phyloP scores from a whole-genome alignment of 1,139 yeast species.

The Insectozyma bohioensis region DNA sequence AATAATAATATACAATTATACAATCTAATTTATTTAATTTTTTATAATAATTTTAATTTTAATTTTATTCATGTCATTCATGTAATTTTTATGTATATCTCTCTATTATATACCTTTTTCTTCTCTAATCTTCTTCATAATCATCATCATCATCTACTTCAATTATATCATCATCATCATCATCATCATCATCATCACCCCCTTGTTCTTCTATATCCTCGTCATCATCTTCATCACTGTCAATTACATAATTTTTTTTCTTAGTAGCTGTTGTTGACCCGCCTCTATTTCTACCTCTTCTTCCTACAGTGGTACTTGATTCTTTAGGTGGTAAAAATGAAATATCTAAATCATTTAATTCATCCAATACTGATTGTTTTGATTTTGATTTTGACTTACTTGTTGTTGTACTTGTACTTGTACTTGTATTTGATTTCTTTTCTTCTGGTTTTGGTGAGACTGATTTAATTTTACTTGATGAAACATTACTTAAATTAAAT shows the following conservation, averaged over 20 bases:
- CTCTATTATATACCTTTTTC: too few species aligned
- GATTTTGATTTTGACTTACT: conserved; percentile 7
- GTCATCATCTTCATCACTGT: conserved; percentile 6
- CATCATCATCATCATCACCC: conserved; percentile 1
- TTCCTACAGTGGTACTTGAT: conserved; percentile 1
- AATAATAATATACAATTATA: too few species aligned
- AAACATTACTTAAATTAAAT: conserved; percentile 4
- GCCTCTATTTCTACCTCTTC: conserved; percentile 5
- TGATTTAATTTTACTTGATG: too few species aligned
- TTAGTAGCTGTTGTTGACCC: not conserved
- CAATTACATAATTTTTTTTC: conserved; percentile 1
- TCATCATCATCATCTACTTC: conserved; percentile 9
- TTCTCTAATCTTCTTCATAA: conserved; percentile 4
- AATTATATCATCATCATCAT: conserved; percentile 5
- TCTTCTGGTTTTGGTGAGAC: conserved; percentile 3
- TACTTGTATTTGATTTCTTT: not conserved
- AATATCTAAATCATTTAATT: conserved; percentile 17
- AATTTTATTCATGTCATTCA: too few species aligned
- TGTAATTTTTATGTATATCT: too few species aligned
- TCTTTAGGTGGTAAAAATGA: too few species aligned
- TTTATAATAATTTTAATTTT: too few species aligned
- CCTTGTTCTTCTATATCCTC: conserved; percentile 1
- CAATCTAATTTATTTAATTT: too few species aligned
- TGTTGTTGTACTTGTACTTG: not conserved
- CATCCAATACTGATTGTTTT: conserved; percentile 13